Conservation (phyloP, 495 filamentous ascomycete species). For the Corynascus novoguineensis region DNA sequence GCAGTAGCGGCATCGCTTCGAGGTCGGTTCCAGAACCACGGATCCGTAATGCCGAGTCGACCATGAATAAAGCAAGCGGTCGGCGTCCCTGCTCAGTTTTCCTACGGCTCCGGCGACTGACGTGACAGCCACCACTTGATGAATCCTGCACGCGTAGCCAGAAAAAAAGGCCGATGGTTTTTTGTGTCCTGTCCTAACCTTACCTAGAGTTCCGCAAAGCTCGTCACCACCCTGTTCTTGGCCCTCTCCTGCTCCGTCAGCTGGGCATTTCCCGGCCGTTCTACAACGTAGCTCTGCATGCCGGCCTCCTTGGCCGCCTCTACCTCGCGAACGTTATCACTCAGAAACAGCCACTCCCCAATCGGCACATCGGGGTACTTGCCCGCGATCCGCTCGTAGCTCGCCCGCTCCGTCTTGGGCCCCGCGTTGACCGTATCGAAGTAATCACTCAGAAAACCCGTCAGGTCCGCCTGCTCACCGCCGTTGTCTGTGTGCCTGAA, state of each 20-base stretch:
- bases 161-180: too few species aligned
- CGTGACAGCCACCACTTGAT: background rate
- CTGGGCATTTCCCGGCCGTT: slow-evolving; percentile 58
- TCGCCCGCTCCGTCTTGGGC: slow-evolving; percentile 53
- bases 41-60: background rate
- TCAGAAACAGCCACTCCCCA: slow-evolving; percentile 58
- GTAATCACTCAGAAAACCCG: slow-evolving; percentile 49
- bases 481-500: slow-evolving; percentile 66
- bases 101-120: background rate
- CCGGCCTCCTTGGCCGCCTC: slow-evolving; percentile 58
- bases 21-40: background rate
- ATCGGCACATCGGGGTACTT: slow-evolving; percentile 33
- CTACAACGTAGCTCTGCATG: slow-evolving; percentile 55
- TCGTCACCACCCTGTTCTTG: slow-evolving; percentile 40
- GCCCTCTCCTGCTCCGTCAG: slow-evolving; percentile 43
- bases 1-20: background rate
- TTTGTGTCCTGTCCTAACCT: background rate
- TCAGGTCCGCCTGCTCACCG: slow-evolving; percentile 50
- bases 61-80: background rate
- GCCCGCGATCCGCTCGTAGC: slow-evolving; percentile 55
- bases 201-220: slow-evolving; percentile 39
- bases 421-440: slow-evolving; percentile 75
- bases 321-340: slow-evolving; percentile 66
- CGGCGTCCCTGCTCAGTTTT: background rate
- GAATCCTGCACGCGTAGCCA: background rate